These are phyloP conservation scores for Coemansia reversa DNA, from an alignment of 192 early-diverging fungal species.

Conservation along the genomic window DNA sequence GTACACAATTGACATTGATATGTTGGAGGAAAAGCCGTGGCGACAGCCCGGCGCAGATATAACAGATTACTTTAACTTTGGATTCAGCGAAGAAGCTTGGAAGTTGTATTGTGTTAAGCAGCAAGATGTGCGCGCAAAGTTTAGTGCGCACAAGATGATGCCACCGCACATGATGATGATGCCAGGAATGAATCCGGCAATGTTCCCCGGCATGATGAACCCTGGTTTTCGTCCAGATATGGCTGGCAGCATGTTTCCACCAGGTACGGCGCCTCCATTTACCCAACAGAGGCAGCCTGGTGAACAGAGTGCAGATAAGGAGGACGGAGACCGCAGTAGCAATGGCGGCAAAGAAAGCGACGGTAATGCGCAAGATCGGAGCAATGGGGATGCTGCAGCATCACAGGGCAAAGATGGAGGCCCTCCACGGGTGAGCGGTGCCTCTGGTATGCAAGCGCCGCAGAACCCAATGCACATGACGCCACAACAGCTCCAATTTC, in stretches of 20 bases:
- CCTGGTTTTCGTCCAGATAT: conserved; percentile 29
- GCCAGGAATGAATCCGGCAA: conserved; percentile 40
- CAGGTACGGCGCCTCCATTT: conserved; percentile 38
- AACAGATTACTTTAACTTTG: conserved; percentile 99
- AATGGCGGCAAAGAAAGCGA: conserved; percentile 8
- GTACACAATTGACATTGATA: conserved; percentile 88
- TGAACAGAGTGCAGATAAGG: conserved; percentile 1
- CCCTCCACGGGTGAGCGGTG: conserved; percentile 5
- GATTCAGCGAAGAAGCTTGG: conserved; percentile 97
- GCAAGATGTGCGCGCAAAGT: conserved; percentile 78
- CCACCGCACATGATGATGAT: conserved; percentile 52
- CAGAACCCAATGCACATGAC: conserved; percentile 18
- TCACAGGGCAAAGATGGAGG: conserved; percentile 14
- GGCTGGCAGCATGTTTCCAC: conserved; percentile 40
- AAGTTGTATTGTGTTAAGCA: conserved; percentile 92
- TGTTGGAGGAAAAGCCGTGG: conserved; percentile 97
- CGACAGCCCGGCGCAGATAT: conserved; percentile 87
- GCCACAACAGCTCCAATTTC: conserved; percentile 31
- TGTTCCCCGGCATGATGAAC: conserved; percentile 42
- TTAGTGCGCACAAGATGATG: conserved; percentile 59
- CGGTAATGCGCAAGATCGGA: conserved; percentile 9
- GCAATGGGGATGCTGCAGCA: conserved; percentile 8
- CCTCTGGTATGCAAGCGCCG: conserved; percentile 6
- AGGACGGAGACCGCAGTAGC: neutral
- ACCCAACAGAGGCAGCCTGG: conserved; percentile 18